A percentile compares a stretch with the other conserved stretches of the same genome.
Evolutionary conservation across 345 rosid species (phyloP).

Genomic region (Salix exigua): DNA sequence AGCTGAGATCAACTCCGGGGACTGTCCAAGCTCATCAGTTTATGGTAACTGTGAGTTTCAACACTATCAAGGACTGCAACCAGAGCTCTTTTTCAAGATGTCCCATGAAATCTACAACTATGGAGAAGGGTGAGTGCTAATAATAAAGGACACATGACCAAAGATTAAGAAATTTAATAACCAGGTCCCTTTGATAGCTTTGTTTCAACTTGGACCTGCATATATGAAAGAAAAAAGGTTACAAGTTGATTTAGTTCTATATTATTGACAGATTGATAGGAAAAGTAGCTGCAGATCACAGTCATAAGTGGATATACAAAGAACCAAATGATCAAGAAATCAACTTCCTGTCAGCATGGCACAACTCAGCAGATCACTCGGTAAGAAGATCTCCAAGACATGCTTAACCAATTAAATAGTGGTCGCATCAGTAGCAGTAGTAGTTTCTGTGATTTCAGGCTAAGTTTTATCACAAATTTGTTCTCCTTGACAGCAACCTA

Average conservation of each 20-base stretch:
- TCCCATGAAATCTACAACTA: slow-evolving; percentile 98
- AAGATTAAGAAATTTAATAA: too few relatives aligned
- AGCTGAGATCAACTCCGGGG: slow-evolving; percentile 48
- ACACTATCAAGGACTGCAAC: slow-evolving; percentile 84
- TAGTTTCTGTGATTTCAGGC: slow-evolving; percentile 4
- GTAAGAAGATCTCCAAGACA: slow-evolving; percentile 37
- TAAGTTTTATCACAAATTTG: background rate
- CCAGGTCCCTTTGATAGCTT: too few relatives aligned
- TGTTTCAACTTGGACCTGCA: background rate
- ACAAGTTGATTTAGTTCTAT: slow-evolving; percentile 3
- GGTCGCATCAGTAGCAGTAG: too few relatives aligned
- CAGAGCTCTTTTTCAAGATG: slow-evolving; percentile 97
- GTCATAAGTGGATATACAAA: slow-evolving; percentile 94
- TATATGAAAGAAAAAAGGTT: background rate
- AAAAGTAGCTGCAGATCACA: slow-evolving; percentile 89
- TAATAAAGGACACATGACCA: background rate
- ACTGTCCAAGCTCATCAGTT: slow-evolving; percentile 50
- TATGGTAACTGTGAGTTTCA: slow-evolving; percentile 63
- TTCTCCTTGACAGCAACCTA: slow-evolving; percentile 57
- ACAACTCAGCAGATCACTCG: slow-evolving; percentile 75
- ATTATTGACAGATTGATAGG: slow-evolving; percentile 68
- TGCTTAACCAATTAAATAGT: background rate
- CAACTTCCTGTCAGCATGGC: slow-evolving; percentile 94
- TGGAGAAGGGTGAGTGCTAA: slow-evolving; percentile 78
- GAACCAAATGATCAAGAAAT: slow-evolving; percentile 91